A percentile compares a stretch with the other conserved stretches of the same genome.
These are phyloP conservation scores for Mangifera indica DNA, from an alignment of 345 rosid species.

Conservation along the genomic window DNA sequence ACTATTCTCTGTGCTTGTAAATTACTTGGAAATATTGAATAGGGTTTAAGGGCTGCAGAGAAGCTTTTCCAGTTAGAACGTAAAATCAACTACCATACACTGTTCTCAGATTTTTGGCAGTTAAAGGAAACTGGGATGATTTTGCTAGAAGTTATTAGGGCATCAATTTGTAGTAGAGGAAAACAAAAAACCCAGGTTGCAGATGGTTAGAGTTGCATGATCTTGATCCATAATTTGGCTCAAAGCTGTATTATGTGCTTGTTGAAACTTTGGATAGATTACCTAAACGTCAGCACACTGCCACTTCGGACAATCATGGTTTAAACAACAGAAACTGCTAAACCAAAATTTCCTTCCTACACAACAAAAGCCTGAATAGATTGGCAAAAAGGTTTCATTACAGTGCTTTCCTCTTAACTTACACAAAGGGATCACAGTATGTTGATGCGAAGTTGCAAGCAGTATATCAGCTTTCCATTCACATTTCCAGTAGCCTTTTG, in stretches of 20 bases:
- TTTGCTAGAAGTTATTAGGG: constrained; percentile 26
- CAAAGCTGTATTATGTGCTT: background rate
- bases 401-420: no score
- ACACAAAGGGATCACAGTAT: background rate
- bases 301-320: no score
- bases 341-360: background rate
- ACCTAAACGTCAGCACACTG: no score
- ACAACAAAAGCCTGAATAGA: background rate
- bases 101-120: constrained; percentile 39
- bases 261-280: no score
- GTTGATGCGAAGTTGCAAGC: background rate
- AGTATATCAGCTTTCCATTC: background rate
- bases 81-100: constrained; percentile 30
- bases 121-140: constrained; percentile 31
- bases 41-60: constrained; percentile 34
- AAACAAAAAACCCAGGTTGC: constrained; percentile 39
- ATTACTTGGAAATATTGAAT: constrained; percentile 32
- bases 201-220: constrained; percentile 23
- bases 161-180: constrained; percentile 31
- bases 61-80: constrained; percentile 43
- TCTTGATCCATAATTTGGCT: background rate
- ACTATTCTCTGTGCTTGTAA: constrained; percentile 39
- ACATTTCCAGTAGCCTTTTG: background rate
- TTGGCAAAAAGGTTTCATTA: no score
- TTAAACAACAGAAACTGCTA: background rate